Conservation (phyloP, 805 yeast genomes). For the Yamadazyma takamatsuzukensis region DNA sequence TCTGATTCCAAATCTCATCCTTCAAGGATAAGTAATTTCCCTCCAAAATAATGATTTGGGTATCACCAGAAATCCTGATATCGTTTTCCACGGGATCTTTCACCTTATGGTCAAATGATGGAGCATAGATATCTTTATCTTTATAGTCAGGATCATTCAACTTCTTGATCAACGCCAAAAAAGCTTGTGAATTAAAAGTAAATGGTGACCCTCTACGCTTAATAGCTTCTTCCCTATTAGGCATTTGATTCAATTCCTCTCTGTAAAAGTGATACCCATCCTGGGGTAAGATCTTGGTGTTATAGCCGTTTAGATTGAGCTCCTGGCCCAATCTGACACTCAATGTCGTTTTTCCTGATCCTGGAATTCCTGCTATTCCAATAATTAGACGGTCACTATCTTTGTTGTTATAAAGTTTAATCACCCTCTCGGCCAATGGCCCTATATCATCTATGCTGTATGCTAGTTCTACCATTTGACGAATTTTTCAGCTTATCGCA, state of each 20-base stretch:
- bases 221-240: slow-evolving; percentile 55
- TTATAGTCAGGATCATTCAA: slow-evolving; percentile 11
- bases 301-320: slow-evolving; percentile 13
- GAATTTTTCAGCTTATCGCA: too few species aligned
- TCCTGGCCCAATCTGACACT: slow-evolving; percentile 42
- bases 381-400: slow-evolving; percentile 43
- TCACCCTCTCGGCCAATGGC: slow-evolving; percentile 2
- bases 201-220: slow-evolving; percentile 78
- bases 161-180: slow-evolving; percentile 21
- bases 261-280: slow-evolving; percentile 40
- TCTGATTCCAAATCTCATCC: slow-evolving; percentile 56
- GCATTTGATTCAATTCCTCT: slow-evolving; percentile 32
- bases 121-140: slow-evolving; percentile 43
- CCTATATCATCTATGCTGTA: too few species aligned
- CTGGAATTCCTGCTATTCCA: slow-evolving; percentile 74
- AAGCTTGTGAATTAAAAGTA: slow-evolving; percentile 65
- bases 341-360: slow-evolving; percentile 78
- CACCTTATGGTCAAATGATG: slow-evolving; percentile 71
- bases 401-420: background rate
- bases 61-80: slow-evolving; percentile 40
- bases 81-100: slow-evolving; percentile 68
- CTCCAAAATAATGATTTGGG: slow-evolving; percentile 63
- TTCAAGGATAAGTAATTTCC: slow-evolving; percentile 68
- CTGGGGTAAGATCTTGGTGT: slow-evolving; percentile 29
- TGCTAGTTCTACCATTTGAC: too few species aligned